Conservation (phyloP, 805 yeast species). For the Metschnikowia lunata region DNA sequence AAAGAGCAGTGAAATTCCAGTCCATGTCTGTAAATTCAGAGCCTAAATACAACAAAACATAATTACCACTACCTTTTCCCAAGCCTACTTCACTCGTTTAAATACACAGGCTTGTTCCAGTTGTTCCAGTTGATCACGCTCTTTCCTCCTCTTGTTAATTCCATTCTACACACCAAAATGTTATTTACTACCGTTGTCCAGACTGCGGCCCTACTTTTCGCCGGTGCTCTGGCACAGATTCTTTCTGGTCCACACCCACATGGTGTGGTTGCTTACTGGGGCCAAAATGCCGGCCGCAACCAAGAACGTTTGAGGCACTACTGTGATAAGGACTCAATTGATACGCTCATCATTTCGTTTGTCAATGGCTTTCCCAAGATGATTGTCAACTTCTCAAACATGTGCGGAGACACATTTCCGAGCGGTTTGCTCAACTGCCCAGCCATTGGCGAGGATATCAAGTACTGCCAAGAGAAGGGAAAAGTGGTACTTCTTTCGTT, state of each 20-base stretch:
- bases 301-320: constrained; percentile 44
- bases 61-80: too few species aligned
- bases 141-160: too few species aligned
- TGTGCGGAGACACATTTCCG: constrained; percentile 37
- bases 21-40: too few species aligned
- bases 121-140: too few species aligned
- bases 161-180: neutral
- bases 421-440: constrained; percentile 34
- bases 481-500: constrained; percentile 14
- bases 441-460: constrained; percentile 13
- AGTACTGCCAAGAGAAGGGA: constrained; percentile 12
- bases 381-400: constrained; percentile 51
- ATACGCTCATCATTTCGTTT: constrained; percentile 69
- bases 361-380: constrained; percentile 53
- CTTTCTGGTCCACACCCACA: neutral
- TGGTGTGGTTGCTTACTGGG: constrained; percentile 82
- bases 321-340: constrained; percentile 67
- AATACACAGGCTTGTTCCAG: too few species aligned
- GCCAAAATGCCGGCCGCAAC: constrained; percentile 60
- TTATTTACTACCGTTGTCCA: neutral
- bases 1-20: too few species aligned
- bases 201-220: neutral
- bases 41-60: too few species aligned
- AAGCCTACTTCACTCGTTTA: too few species aligned
- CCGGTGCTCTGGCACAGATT: neutral